These are phyloP conservation scores for Kazachstania sp. DNA, from an alignment of 1,139 yeast species.

Conservation along the genomic window DNA sequence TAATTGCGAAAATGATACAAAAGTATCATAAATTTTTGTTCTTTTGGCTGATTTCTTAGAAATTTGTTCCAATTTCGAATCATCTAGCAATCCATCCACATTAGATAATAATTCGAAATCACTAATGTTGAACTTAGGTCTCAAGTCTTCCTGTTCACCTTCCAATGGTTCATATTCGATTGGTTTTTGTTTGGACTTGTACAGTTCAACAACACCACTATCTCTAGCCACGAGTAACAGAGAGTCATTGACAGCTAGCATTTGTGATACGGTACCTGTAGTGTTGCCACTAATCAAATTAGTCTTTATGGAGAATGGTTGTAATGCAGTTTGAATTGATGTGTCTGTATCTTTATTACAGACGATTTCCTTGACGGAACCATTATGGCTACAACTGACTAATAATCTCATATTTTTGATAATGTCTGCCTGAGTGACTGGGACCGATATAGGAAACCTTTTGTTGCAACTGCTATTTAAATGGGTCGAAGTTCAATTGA, in stretches of 20 bases:
- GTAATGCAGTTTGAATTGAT: constrained; percentile 49
- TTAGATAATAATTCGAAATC: constrained; percentile 10
- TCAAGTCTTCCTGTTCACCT: constrained; percentile 15
- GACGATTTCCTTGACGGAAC: constrained; percentile 38
- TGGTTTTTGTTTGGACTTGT: constrained; percentile 4
- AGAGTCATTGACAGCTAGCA: constrained; percentile 7
- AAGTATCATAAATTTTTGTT: constrained; percentile 23
- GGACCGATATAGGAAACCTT: too few relatives aligned
- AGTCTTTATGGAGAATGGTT: constrained; percentile 42
- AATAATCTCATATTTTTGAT: constrained; percentile 22
- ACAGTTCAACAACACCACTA: constrained; percentile 27
- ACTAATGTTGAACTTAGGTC: constrained; percentile 14
- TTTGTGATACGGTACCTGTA: constrained; percentile 17
- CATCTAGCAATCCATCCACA: constrained; percentile 17
- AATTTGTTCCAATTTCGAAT: constrained; percentile 16
- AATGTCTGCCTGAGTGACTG: too few relatives aligned
- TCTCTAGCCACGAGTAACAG: constrained; percentile 25
- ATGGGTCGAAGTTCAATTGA: too few relatives aligned
- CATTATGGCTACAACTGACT: constrained; percentile 27
- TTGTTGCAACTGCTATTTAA: too few relatives aligned
- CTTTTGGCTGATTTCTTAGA: constrained; percentile 23
- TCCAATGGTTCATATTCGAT: background rate
- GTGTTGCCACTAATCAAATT: constrained; percentile 34
- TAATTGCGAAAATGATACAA: constrained; percentile 20
- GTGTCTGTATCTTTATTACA: constrained; percentile 62